Evolutionary conservation across 2,329 filamentous ascomycete species (phyloP).

Genomic region (Cercospora zeae-maydis): DNA sequence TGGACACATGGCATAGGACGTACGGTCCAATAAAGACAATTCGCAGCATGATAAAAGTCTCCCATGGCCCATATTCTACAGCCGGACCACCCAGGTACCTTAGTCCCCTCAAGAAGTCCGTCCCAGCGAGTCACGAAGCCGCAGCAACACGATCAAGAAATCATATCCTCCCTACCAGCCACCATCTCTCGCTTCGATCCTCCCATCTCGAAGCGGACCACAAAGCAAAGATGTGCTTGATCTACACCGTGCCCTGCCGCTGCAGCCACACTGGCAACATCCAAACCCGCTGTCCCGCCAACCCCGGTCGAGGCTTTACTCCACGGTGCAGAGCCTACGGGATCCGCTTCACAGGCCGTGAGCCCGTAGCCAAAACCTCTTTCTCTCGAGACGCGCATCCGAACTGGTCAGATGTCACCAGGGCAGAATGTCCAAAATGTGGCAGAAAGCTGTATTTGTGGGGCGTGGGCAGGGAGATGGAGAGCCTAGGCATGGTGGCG

Average conservation of each 20-base stretch:
- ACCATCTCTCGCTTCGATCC: background rate
- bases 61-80: too few relatives aligned
- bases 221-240: constrained; percentile 1
- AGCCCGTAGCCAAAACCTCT: background rate
- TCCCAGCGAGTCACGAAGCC: background rate
- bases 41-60: background rate
- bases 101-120: background rate
- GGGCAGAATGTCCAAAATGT: background rate
- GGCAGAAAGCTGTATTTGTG: constrained; percentile 2
- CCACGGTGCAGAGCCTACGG: background rate
- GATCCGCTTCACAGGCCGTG: background rate
- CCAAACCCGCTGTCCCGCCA: constrained; percentile 7
- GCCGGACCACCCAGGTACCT: too few relatives aligned
- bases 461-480: constrained; percentile 5
- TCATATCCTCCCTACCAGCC: background rate
- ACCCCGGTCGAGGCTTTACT: constrained; percentile 8
- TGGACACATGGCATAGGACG: background rate
- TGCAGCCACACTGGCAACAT: background rate
- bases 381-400: background rate
- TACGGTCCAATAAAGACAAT: background rate
- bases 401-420: background rate
- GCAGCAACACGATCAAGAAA: background rate
- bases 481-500: background rate
- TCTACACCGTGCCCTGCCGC: constrained; percentile 8
- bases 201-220: background rate